phyloP scores from a whole-genome alignment of 2,329 filamentous ascomycete genomes.

The Xylariaceae sp. region DNA sequence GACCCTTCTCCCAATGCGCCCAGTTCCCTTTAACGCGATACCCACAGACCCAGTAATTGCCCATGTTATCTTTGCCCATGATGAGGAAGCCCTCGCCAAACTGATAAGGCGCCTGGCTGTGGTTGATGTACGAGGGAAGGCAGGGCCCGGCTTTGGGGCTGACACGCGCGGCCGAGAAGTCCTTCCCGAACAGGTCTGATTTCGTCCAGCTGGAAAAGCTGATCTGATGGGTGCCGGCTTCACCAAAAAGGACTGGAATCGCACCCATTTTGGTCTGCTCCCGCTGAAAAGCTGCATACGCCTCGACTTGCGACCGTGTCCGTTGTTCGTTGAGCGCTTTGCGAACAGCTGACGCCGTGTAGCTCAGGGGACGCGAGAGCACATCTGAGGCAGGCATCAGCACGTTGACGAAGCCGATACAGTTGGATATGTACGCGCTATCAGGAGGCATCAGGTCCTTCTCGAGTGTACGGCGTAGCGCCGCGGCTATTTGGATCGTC shows the following conservation, averaged over 20 bases:
- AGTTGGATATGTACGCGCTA: background rate
- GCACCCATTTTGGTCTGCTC: slow-evolving; percentile 10
- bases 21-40: background rate
- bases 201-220: slow-evolving; percentile 38
- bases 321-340: slow-evolving; percentile 33
- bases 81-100: background rate
- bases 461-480: slow-evolving; percentile 22
- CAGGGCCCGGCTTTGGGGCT: slow-evolving; percentile 8
- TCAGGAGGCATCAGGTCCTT: slow-evolving; percentile 23
- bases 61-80: slow-evolving; percentile 27
- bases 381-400: slow-evolving; percentile 24
- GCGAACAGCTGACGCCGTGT: slow-evolving; percentile 27
- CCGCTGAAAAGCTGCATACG: slow-evolving; percentile 24
- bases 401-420: slow-evolving; percentile 21
- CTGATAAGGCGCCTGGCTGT: background rate
- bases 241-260: slow-evolving; percentile 29
- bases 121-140: slow-evolving; percentile 1
- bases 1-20: slow-evolving; percentile 2
- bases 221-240: slow-evolving; percentile 31
- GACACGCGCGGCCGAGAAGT: slow-evolving; percentile 35
- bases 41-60: slow-evolving; percentile 27
- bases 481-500: background rate
- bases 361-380: slow-evolving; percentile 27
- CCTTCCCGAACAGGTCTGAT: slow-evolving; percentile 32
- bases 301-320: slow-evolving; percentile 30